Evolutionary conservation across 805 yeast species (phyloP).

Genomic region (Wickerhamomyces xylosicus): DNA sequence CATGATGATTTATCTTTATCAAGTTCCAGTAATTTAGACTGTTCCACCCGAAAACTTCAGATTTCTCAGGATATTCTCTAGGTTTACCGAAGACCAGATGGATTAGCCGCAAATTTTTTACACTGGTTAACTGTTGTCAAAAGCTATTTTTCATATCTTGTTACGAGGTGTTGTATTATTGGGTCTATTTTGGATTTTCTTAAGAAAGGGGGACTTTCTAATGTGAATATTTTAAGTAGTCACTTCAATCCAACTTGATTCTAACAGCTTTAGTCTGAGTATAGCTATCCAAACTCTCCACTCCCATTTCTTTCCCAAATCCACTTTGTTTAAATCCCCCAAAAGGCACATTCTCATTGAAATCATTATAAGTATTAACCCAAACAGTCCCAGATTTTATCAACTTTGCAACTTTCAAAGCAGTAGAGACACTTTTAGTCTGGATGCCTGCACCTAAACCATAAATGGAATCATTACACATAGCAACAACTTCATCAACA

Average conservation of each 20-base stretch:
- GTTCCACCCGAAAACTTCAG: too few species aligned
- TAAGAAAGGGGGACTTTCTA: too few species aligned
- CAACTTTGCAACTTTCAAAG: conserved; percentile 51
- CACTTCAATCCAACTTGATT: conserved; percentile 30
- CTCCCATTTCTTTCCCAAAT: conserved; percentile 82
- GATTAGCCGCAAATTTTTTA: too few species aligned
- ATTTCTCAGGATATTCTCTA: too few species aligned
- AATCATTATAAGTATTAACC: conserved; percentile 74
- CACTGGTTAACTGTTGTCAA: too few species aligned
- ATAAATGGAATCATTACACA: conserved; percentile 63
- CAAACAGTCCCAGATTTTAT: conserved; percentile 70
- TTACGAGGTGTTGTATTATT: too few species aligned
- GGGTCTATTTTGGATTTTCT: too few species aligned
- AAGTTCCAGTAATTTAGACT: too few species aligned
- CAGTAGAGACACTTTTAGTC: conserved; percentile 51
- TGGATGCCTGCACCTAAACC: conserved; percentile 81
- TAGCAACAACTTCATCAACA: conserved; percentile 52
- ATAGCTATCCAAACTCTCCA: conserved; percentile 66
- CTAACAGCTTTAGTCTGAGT: conserved; percentile 71
- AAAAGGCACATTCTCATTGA: conserved; percentile 67
- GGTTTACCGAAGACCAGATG: too few species aligned
- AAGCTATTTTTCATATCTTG: too few species aligned
- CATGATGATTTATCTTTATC: too few species aligned
- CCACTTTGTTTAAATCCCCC: conserved; percentile 79
- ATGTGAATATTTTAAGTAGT: too few species aligned